Evolutionary conservation across 2,329 filamentous ascomycete genomes (phyloP).

Genomic region (Cryphonectria japonica): DNA sequence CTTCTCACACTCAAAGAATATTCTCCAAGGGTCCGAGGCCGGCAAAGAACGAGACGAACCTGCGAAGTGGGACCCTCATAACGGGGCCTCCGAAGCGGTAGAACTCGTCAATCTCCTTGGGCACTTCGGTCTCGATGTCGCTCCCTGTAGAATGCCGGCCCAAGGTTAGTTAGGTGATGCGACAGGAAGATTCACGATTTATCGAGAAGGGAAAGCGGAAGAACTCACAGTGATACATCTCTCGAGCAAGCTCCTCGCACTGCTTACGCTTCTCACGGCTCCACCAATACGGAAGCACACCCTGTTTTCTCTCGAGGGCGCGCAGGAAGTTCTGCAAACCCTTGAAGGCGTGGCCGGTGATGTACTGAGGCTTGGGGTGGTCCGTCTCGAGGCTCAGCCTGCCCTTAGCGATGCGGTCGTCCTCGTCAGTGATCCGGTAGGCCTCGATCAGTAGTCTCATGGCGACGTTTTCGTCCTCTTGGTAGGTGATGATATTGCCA

Average conservation of each 20-base stretch:
- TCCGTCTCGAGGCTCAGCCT: background rate
- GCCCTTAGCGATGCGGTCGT: slow-evolving; percentile 7
- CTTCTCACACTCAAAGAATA: background rate
- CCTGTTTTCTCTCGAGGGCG: background rate
- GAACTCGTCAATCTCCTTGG: background rate
- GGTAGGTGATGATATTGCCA: background rate
- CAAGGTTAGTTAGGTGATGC: background rate
- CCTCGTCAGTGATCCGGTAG: slow-evolving; percentile 7
- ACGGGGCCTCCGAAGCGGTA: background rate
- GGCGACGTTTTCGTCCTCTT: background rate
- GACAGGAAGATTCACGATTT: background rate
- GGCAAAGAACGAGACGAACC: slow-evolving; percentile 2
- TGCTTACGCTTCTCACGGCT: background rate
- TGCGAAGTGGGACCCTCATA: background rate
- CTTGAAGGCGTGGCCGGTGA: slow-evolving; percentile 5
- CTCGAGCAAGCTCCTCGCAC: background rate
- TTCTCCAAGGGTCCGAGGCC: background rate
- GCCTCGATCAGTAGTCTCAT: slow-evolving; percentile 9
- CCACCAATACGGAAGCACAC: slow-evolving; percentile 2
- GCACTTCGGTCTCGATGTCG: slow-evolving; percentile 1
- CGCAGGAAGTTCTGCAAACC: background rate
- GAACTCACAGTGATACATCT: slow-evolving; percentile 4
- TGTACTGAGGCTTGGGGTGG: slow-evolving; percentile 3
- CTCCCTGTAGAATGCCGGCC: background rate
- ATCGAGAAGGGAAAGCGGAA: background rate